A percentile compares a stretch with the other conserved stretches of the same genome.
phyloP scores from a whole-genome alignment of 495 filamentous ascomycete species.

The Penicillium robsamsonii region DNA sequence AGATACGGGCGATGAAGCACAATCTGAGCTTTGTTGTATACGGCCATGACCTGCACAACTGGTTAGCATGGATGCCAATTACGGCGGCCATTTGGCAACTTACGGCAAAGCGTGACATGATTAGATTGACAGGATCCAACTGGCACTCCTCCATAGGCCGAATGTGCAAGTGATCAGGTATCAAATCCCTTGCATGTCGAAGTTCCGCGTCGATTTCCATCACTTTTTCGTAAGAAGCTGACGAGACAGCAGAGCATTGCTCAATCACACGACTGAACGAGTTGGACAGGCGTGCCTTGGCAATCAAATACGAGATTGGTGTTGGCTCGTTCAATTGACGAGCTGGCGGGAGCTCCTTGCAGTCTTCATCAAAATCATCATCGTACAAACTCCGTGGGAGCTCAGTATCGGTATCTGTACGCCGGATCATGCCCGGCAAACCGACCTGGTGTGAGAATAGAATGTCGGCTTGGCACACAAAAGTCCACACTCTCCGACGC shows the following conservation, averaged over 20 bases:
- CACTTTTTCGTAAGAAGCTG: slow-evolving; percentile 75
- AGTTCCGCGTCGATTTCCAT: slow-evolving; percentile 77
- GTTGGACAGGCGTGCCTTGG: slow-evolving; percentile 65
- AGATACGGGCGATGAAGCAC: slow-evolving; percentile 89
- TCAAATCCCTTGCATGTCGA: slow-evolving; percentile 63
- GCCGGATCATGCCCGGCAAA: slow-evolving; percentile 83
- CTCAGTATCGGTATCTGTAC: slow-evolving; percentile 78
- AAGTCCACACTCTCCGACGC: slow-evolving; percentile 82
- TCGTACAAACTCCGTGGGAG: slow-evolving; percentile 90
- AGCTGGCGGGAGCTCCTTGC: slow-evolving; percentile 70
- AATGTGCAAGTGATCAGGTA: slow-evolving; percentile 77
- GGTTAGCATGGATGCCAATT: slow-evolving; percentile 15
- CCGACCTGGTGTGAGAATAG: slow-evolving; percentile 90
- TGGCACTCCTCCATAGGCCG: slow-evolving; percentile 74
- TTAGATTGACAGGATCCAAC: slow-evolving; percentile 71
- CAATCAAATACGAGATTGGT: slow-evolving; percentile 83
- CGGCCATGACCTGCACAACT: slow-evolving; percentile 59
- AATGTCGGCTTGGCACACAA: slow-evolving; percentile 77
- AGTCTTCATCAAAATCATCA: slow-evolving; percentile 84
- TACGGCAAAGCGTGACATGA: slow-evolving; percentile 78
- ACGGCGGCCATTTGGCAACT: slow-evolving; percentile 6
- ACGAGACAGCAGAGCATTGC: slow-evolving; percentile 42
- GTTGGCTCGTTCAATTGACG: slow-evolving; percentile 76
- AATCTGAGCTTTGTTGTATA: slow-evolving; percentile 87
- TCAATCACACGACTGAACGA: slow-evolving; percentile 62